Percentiles rank a stretch among this genome's conserved stretches.
These are phyloP conservation scores for Cystobasidium tubakii DNA, from an alignment of 768 basidiomycete genomes.

Conservation along the genomic window DNA sequence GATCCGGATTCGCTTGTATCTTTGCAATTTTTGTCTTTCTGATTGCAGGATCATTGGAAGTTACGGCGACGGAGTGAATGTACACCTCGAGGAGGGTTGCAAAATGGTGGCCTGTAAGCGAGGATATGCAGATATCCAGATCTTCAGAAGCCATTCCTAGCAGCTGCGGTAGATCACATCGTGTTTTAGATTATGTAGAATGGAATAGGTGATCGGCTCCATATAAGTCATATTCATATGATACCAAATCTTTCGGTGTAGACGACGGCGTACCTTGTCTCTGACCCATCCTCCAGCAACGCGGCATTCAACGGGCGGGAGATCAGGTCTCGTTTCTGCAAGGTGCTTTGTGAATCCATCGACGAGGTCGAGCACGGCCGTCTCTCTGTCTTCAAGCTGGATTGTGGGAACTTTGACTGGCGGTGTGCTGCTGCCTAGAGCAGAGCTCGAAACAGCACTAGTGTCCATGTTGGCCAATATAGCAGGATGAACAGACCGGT, in stretches of 20 bases:
- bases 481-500: background rate
- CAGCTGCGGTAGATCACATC: slow-evolving; percentile 56
- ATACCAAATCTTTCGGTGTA: background rate
- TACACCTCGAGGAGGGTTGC: slow-evolving; percentile 70
- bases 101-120: slow-evolving; percentile 85
- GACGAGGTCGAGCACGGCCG: slow-evolving; percentile 34
- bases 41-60: slow-evolving; percentile 40
- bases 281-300: slow-evolving; percentile 98
- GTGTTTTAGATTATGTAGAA: background rate
- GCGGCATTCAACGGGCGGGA: slow-evolving; percentile 59
- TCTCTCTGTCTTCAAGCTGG: slow-evolving; percentile 19
- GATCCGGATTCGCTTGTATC: slow-evolving; percentile 89
- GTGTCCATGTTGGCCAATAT: background rate
- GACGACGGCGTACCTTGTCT: slow-evolving; percentile 68
- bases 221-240: no score
- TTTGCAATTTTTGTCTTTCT: slow-evolving; percentile 57
- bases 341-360: slow-evolving; percentile 41
- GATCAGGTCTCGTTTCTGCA: slow-evolving; percentile 27
- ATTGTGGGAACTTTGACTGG: slow-evolving; percentile 9
- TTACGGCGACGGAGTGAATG: slow-evolving; percentile 50
- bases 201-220: slow-evolving; percentile 8
- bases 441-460: background rate
- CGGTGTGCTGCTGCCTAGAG: background rate
- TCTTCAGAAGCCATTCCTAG: slow-evolving; percentile 77
- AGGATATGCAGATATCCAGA: slow-evolving; percentile 81